phyloP scores from a whole-genome alignment of 225 moss, liverwort and hornwort species.

The Marchantia paleacea region DNA sequence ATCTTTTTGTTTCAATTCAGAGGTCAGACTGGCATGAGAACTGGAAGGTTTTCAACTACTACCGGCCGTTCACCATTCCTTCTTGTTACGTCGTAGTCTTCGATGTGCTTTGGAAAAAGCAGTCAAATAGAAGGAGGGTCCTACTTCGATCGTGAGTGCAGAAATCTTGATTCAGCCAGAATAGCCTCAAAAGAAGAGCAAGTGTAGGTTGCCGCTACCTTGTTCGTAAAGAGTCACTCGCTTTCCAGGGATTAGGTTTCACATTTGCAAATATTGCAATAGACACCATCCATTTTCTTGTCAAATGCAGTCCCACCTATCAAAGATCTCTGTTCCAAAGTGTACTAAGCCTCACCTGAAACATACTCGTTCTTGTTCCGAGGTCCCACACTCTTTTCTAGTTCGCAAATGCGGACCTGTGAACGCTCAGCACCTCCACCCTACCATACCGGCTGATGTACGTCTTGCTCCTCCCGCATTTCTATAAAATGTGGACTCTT shows the following conservation, averaged over 20 bases:
- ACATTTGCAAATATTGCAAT: not conserved
- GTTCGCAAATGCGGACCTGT: not conserved
- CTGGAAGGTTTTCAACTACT: not conserved
- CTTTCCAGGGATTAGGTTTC: not conserved
- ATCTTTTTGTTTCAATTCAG: not conserved
- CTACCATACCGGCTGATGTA: not conserved
- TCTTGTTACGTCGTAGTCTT: not conserved
- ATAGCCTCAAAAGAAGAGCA: not conserved
- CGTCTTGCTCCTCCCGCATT: not conserved
- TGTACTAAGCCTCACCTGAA: not conserved
- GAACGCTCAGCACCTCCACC: not conserved
- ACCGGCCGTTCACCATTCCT: not conserved
- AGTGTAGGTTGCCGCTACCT: not conserved
- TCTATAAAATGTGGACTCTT: not conserved
- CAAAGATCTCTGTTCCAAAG: not conserved
- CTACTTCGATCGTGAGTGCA: not conserved
- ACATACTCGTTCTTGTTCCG: not conserved
- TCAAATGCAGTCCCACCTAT: not conserved
- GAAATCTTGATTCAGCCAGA: not conserved
- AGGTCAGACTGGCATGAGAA: conserved; percentile 2
- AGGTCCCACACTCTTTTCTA: not conserved
- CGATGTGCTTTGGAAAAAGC: not conserved
- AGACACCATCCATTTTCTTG: not conserved
- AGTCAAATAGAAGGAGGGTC: conserved; percentile 1
- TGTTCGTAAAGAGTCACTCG: not conserved